These are phyloP conservation scores for Termitomyces sp. DNA, from an alignment of 768 basidiomycete genomes.

Conservation along the genomic window DNA sequence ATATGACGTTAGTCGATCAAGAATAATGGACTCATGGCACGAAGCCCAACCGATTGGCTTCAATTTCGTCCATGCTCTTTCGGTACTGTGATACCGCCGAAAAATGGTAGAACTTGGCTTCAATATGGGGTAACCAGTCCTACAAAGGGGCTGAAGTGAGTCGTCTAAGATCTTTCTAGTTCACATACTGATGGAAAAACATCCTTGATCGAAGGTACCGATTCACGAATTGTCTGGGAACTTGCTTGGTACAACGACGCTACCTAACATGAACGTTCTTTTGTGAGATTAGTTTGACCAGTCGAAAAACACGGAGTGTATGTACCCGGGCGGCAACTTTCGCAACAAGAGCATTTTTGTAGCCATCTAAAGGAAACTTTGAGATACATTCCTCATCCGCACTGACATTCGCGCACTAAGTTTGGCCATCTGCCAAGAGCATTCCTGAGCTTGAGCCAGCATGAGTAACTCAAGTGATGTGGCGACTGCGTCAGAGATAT, in stretches of 20 bases:
- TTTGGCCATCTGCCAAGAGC: constrained; percentile 91
- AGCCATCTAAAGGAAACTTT: constrained; percentile 42
- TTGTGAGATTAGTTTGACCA: not conserved
- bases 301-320: not conserved
- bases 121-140: constrained; percentile 80
- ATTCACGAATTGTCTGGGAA: constrained; percentile 37
- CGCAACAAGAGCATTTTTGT: constrained; percentile 80
- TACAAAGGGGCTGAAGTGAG: constrained; percentile 21
- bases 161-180: not conserved
- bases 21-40: not conserved
- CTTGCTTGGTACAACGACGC: constrained; percentile 64
- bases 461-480: constrained; percentile 69
- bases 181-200: constrained; percentile 51
- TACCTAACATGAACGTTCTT: constrained; percentile 31
- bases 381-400: constrained; percentile 7
- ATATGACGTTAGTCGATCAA: not conserved
- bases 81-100: constrained; percentile 85
- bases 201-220: constrained; percentile 39
- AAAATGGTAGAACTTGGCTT: constrained; percentile 84
- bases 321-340: constrained; percentile 73
- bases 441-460: constrained; percentile 95
- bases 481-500: constrained; percentile 63
- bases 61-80: constrained; percentile 86
- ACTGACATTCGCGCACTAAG: constrained; percentile 50
- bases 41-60: constrained; percentile 53